Base-by-base conservation (phyloP, 345 rosid species). In the Gossypium bickii region DNA sequence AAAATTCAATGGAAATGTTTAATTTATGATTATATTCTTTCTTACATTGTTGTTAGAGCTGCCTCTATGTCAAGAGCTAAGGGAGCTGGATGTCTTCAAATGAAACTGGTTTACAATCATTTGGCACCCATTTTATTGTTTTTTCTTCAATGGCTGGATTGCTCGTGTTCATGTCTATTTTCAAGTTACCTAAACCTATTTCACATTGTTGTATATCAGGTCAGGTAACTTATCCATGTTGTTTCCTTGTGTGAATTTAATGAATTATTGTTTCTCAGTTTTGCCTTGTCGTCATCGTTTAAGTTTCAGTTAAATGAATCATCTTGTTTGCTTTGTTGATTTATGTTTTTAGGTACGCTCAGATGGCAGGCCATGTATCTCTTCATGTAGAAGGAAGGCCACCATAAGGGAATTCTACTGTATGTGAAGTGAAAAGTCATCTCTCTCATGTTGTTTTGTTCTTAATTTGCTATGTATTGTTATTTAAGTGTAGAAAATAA, bases 401-500 rank as follows among this genome's bases (percentile, higher is more conserved):
- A 82, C 89, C 47, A 78, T 86, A 60, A 81, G 75, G 74, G 89
- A 86, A 27, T 86, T 86, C 76, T 86, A 86, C 49, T 74, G 89
- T 84, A 72, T 72, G 83, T 64, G 38, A 68, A 74, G 29, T 62
- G 69, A 49, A 58, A 63, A 60, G 51, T 59, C 34, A 17, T 48
- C 5, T 52, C 15, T 57, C 9, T 72, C 57, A 20, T 24, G 9
- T 5, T 41, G 53, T 34, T 41, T 64, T 43, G 27, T 41, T 64
- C 69, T n/a, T 64, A 64, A 41, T 64, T 43, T 41, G 10, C 44
- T 9, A 29, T 70, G 17, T 66, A 20, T 22, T 41, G 29, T 4
- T 10, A 34, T 34, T 34, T 34, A 5, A 34, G 1, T 34, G 41
- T 34, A 34, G 41, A 34, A 34, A 34, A 34, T 1, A 34, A 34